Conservation (phyloP, 2,329 filamentous ascomycete species). For the Metarhizium sp. region DNA sequence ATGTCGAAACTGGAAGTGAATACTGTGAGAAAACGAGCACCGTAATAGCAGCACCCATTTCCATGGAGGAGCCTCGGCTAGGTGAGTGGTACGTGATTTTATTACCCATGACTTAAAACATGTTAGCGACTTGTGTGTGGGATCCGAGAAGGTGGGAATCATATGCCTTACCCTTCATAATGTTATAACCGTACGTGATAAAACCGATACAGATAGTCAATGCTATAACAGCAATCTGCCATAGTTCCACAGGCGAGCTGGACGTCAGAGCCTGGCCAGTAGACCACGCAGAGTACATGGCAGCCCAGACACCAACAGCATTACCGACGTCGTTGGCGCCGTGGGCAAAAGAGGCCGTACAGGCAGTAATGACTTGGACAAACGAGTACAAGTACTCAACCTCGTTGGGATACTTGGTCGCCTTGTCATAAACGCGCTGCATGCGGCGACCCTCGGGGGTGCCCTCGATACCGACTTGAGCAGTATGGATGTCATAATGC, state of each 20-base stretch:
- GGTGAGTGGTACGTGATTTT: constrained; percentile 64
- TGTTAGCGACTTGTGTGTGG: not conserved
- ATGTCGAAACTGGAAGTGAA: constrained; percentile 66
- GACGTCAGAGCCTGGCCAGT: constrained; percentile 50
- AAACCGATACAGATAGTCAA: constrained; percentile 56
- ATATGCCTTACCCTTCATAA: constrained; percentile 58
- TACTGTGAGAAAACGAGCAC: constrained; percentile 68
- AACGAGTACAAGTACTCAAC: constrained; percentile 62
- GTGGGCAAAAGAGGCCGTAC: constrained; percentile 65
- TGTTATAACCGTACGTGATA: constrained; percentile 72
- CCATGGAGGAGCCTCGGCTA: constrained; percentile 57
- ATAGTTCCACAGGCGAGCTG: constrained; percentile 60
- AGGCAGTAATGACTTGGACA: constrained; percentile 57
- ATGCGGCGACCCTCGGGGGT: constrained; percentile 13
- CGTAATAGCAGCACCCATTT: constrained; percentile 70
- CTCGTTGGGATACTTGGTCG: constrained; percentile 50
- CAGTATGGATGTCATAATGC: constrained; percentile 68
- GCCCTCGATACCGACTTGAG: constrained; percentile 11
- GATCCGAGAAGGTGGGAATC: not conserved
- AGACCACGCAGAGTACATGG: constrained; percentile 58
- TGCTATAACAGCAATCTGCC: constrained; percentile 66
- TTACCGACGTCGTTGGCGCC: constrained; percentile 72
- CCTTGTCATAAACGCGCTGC: constrained; percentile 51
- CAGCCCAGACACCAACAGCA: constrained; percentile 60
- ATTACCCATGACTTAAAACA: constrained; percentile 61